phyloP scores from a whole-genome alignment of 2,329 filamentous ascomycete genomes.

The Fusarium verticillioides region DNA sequence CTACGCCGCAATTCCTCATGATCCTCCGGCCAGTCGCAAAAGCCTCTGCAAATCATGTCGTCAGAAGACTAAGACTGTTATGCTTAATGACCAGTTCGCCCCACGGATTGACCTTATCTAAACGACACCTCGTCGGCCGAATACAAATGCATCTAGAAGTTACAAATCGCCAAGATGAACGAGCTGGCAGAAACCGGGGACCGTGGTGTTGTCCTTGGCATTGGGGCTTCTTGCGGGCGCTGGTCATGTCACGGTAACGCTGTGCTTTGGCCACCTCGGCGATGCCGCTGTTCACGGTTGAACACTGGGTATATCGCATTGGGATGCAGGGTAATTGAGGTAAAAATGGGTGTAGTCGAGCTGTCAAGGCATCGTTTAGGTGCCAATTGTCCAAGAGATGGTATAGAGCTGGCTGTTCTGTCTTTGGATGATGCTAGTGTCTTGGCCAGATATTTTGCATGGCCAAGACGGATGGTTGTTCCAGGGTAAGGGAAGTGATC shows the following conservation, averaged over 20 bases:
- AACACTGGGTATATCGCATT: background rate
- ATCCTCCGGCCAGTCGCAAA: background rate
- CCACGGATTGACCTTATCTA: constrained; percentile 5
- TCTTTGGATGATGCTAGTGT: background rate
- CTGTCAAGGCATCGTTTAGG: background rate
- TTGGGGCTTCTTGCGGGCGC: constrained; percentile 18
- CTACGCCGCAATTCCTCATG: background rate
- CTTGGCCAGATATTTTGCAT: constrained; percentile 7
- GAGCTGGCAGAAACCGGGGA: background rate
- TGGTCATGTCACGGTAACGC: background rate
- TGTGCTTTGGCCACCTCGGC: background rate
- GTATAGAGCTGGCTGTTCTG: background rate
- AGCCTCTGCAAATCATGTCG: background rate
- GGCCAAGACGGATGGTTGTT: background rate
- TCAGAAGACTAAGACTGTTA: background rate
- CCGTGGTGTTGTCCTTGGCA: background rate
- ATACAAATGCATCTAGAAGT: background rate
- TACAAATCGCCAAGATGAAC: background rate
- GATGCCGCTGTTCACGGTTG: background rate
- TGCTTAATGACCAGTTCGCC: background rate
- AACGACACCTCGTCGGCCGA: background rate
- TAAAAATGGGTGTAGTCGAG: no score
- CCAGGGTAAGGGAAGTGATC: background rate
- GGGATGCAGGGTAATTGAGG: no score
- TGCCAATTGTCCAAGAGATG: background rate